Evolutionary conservation across 257 asterid genomes (phyloP), one percentile per base, ranked within the genome.

Genomic region (Cinchona pubescens): DNA sequence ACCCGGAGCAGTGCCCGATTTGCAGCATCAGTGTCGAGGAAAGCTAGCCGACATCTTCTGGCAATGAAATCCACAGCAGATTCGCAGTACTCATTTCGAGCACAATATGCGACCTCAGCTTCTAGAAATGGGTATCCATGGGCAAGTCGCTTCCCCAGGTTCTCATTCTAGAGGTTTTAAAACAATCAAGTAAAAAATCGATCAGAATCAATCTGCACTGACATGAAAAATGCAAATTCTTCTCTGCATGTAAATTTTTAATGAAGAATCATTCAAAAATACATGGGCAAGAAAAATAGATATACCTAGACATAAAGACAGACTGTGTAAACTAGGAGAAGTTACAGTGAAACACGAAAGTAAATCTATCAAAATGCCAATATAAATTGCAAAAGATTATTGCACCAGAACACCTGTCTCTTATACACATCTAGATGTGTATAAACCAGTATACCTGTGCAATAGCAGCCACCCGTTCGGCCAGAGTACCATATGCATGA

Each of bases 31-130:
- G 99, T 95, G 81, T 92, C 99, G 1, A 95, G 92, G 84, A 95
- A 95, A 74, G 99, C 98, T 65, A 95, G 98, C 16, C 99, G 96
- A 66, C 89, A 95, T 80, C 99, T 87, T 78, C 99, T 85, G 67
- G 99, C 99, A 71, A 95, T 85, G 85, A 90, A 94, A 79, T 94
- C 98, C 76, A 94, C 97, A 2, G 90, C 97, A 42, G 97, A 90
- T 82, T 94, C 99, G 64, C 99, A 92, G 84, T 95, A 92, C 66
- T 95, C 99, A 42, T 92, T 78, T 74, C 98, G 88, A 71, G 98
- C 98, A 87, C 97, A 87, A 85, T 92, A 92, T 67, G 99, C 99
- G 69, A 92, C 99, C 78, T 95, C 98, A 1, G 99, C 99, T 83
- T 95, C 99, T 69, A 95, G 78, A 81, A 90, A 85, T 15, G 99